Conservation (phyloP, 2,329 filamentous ascomycete genomes). For the Colletotrichum agaves region DNA sequence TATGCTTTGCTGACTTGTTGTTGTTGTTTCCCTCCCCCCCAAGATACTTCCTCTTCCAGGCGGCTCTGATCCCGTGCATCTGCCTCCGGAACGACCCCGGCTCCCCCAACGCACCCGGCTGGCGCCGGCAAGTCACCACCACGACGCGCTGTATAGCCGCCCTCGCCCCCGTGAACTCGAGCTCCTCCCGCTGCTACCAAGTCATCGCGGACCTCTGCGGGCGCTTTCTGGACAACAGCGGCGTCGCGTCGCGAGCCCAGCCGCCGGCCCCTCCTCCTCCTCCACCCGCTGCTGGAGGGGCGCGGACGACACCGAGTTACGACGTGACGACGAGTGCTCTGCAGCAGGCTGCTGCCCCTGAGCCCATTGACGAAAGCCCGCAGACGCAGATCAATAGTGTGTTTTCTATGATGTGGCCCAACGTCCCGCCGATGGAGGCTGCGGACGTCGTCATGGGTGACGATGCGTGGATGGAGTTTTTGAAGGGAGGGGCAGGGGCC, state of each 20-base stretch:
- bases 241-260: background rate
- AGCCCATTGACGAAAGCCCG: conserved; percentile 50
- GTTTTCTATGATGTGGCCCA: conserved; percentile 59
- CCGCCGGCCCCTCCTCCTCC: conserved; percentile 8
- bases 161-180: conserved; percentile 51
- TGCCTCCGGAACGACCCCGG: conserved; percentile 56
- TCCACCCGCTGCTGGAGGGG: background rate
- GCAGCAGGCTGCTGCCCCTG: background rate
- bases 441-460: conserved; percentile 52
- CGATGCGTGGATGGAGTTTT: conserved; percentile 51
- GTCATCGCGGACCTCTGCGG: conserved; percentile 55
- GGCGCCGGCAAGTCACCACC: conserved; percentile 53
- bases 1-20: background rate
- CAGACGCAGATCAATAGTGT: conserved; percentile 56
- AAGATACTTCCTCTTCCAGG: conserved; percentile 61
- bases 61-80: conserved; percentile 58
- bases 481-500: conserved; percentile 38
- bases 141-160: conserved; percentile 51
- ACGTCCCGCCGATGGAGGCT: conserved; percentile 49
- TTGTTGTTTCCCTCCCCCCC: background rate
- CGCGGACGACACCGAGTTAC: background rate
- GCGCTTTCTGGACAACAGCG: conserved; percentile 44
- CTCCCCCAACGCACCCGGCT: conserved; percentile 49
- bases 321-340: background rate
- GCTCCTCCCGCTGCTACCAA: conserved; percentile 53